These are phyloP conservation scores for Syncephalastrum racemosum DNA, from an alignment of 371 early-diverging fungal species.

Conservation along the genomic window DNA sequence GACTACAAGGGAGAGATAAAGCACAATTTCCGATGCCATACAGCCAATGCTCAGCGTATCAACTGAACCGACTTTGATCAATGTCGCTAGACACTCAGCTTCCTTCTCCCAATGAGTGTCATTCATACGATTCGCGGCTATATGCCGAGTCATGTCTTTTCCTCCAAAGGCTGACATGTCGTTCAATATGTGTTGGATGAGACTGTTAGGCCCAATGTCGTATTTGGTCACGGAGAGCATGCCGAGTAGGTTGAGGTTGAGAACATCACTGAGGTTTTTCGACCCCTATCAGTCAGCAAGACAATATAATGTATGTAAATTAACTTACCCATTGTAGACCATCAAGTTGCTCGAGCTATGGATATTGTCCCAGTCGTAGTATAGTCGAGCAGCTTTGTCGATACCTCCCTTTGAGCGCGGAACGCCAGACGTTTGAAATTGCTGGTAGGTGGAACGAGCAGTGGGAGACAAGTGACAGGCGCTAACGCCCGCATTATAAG, in stretches of 20 bases:
- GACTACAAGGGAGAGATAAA: slow-evolving; percentile 54
- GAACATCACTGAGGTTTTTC: slow-evolving; percentile 26
- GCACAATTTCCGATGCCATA: slow-evolving; percentile 65
- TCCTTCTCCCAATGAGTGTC: slow-evolving; percentile 31
- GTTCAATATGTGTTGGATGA: slow-evolving; percentile 26
- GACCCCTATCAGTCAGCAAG: not conserved
- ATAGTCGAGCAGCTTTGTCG: slow-evolving; percentile 55
- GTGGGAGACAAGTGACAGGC: no score
- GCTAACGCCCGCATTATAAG: slow-evolving; percentile 21
- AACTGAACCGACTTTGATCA: slow-evolving; percentile 75
- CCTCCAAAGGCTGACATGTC: slow-evolving; percentile 27
- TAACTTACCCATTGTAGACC: slow-evolving; percentile 74
- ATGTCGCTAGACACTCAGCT: slow-evolving; percentile 64
- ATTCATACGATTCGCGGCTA: slow-evolving; percentile 23
- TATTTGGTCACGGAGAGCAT: slow-evolving; percentile 30
- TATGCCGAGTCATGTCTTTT: slow-evolving; percentile 37
- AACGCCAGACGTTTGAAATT: slow-evolving; percentile 35
- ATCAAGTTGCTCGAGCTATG: slow-evolving; percentile 37
- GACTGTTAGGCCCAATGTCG: slow-evolving; percentile 20
- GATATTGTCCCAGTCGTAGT: slow-evolving; percentile 73
- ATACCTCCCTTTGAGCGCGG: slow-evolving; percentile 17
- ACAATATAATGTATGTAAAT: not conserved
- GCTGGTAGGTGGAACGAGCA: slow-evolving; percentile 10
- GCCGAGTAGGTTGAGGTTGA: slow-evolving; percentile 36
- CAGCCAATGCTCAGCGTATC: slow-evolving; percentile 73